Conservation (phyloP, 139 green algal species). For the Chlorella sp. region DNA sequence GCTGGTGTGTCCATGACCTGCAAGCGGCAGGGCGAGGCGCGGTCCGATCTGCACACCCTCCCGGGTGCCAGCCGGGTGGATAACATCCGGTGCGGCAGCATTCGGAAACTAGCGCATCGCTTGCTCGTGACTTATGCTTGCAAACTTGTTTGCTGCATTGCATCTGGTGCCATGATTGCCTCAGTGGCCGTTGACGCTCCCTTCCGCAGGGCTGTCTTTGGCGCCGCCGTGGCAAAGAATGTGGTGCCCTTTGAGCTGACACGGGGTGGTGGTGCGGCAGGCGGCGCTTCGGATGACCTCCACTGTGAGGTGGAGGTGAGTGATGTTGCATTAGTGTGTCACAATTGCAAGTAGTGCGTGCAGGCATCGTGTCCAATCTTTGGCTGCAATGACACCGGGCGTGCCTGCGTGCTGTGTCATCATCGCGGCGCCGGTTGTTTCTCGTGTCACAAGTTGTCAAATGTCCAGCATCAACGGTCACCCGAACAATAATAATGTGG, state of each 20-base stretch:
- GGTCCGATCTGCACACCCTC: conserved; percentile 82
- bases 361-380: no score
- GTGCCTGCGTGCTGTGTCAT: no score
- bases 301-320: conserved; percentile 27
- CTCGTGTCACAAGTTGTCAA: no score
- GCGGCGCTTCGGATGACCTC: neutral
- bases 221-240: conserved; percentile 70
- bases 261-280: neutral
- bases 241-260: conserved; percentile 66
- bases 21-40: conserved; percentile 77
- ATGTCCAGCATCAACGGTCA: no score
- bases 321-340: no score
- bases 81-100: conserved; percentile 20
- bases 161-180: neutral
- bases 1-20: conserved; percentile 58
- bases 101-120: no score
- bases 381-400: no score
- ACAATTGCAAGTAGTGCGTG: no score
- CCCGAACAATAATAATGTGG: no score
- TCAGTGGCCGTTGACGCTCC: neutral
- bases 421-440: no score
- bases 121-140: no score
- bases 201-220: conserved; percentile 77
- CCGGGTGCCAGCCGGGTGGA: conserved; percentile 6
- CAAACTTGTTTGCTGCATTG: neutral